These are phyloP conservation scores for Tuber umbilicatum DNA, from an alignment of 495 filamentous ascomycete species.

Conservation along the genomic window DNA sequence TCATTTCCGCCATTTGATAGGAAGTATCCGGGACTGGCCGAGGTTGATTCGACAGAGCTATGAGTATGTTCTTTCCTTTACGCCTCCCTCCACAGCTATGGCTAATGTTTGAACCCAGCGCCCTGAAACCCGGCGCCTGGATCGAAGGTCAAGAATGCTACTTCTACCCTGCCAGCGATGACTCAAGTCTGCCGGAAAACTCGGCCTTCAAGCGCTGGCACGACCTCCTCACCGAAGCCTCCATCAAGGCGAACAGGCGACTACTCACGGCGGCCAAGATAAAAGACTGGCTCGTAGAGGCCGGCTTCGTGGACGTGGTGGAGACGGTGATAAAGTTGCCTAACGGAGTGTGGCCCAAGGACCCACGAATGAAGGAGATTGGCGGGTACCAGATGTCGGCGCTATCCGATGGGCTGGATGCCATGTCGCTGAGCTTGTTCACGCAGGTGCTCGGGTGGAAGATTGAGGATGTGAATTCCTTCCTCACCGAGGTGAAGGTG, in stretches of 20 bases:
- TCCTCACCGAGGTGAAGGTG: slow-evolving; percentile 18
- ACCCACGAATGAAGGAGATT: slow-evolving; percentile 46
- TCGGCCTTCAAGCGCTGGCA: slow-evolving; percentile 31
- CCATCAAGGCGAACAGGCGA: slow-evolving; percentile 12
- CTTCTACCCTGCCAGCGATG: slow-evolving; percentile 49
- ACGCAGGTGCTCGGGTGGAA: slow-evolving; percentile 45
- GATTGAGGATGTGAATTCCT: slow-evolving; percentile 18
- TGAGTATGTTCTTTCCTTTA: slow-evolving; percentile 29
- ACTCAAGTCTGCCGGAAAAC: slow-evolving; percentile 31
- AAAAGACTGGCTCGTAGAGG: slow-evolving; percentile 27
- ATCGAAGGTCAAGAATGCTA: slow-evolving; percentile 54
- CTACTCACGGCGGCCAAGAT: slow-evolving; percentile 16
- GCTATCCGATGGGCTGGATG: slow-evolving; percentile 46
- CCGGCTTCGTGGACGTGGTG: slow-evolving; percentile 42
- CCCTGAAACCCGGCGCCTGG: slow-evolving; percentile 51
- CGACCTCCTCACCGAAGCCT: slow-evolving; percentile 11
- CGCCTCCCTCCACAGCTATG: neutral
- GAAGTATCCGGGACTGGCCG: slow-evolving; percentile 44
- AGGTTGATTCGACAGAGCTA: slow-evolving; percentile 33
- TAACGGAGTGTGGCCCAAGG: slow-evolving; percentile 47
- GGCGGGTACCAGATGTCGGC: slow-evolving; percentile 45
- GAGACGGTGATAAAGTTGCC: slow-evolving; percentile 47
- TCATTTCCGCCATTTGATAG: slow-evolving; percentile 42
- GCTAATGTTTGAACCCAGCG: slow-evolving; percentile 25
- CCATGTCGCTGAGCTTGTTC: slow-evolving; percentile 48